phyloP scores from a whole-genome alignment of 371 early-diverging fungal species.

The Nematocida displodere region DNA sequence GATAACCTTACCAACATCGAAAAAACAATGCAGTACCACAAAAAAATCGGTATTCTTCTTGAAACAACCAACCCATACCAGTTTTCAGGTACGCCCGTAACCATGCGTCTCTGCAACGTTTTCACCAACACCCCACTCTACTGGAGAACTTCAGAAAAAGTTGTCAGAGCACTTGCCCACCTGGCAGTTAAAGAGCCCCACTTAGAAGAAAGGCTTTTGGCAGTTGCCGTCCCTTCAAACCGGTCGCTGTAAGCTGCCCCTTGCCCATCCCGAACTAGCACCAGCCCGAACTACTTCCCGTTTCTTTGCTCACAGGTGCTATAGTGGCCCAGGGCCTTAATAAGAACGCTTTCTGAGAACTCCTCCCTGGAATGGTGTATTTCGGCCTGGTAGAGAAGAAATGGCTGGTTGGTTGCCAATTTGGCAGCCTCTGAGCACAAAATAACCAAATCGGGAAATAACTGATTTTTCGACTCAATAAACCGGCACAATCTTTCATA shows the following conservation, averaged over 20 bases:
- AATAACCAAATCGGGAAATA: constrained; percentile 33
- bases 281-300: constrained; percentile 18
- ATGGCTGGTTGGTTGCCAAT: constrained; percentile 4
- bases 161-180: constrained; percentile 16
- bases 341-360: constrained; percentile 25
- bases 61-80: constrained; percentile 29
- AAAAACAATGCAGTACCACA: constrained; percentile 34
- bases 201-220: background rate
- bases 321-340: constrained; percentile 38
- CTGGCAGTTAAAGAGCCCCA: constrained; percentile 8
- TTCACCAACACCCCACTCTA: background rate
- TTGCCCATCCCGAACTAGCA: background rate
- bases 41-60: constrained; percentile 28
- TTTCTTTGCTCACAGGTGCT: constrained; percentile 34
- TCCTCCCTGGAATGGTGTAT: constrained; percentile 21
- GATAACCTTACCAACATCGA: constrained; percentile 21
- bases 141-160: constrained; percentile 36
- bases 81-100: background rate
- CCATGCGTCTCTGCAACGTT: constrained; percentile 8
- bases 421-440: constrained; percentile 22
- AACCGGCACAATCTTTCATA: background rate
- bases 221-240: background rate
- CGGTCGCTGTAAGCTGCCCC: too few species aligned
- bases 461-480: background rate
- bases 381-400: constrained; percentile 35